Percentiles rank a stretch among this genome's conserved stretches.
phyloP scores from a whole-genome alignment of 208 protist species.

The Novymonas esmeraldas region DNA sequence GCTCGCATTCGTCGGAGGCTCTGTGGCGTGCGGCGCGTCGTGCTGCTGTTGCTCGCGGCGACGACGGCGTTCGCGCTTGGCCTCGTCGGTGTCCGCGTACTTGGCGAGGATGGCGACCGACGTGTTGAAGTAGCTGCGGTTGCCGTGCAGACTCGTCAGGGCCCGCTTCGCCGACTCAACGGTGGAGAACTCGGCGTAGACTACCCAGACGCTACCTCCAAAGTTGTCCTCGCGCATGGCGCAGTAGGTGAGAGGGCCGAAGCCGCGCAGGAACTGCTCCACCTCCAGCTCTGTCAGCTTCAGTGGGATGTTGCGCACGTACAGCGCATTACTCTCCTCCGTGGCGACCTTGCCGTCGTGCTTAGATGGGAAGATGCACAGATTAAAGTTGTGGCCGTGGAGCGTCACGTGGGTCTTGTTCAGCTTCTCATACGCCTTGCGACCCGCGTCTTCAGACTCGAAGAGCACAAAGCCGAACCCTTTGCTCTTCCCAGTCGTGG shows the following conservation, averaged over 20 bases:
- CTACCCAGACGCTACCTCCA: conserved; percentile 80
- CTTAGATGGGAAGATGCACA: conserved; percentile 88
- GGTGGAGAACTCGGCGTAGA: conserved; percentile 83
- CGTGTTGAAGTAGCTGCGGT: conserved; percentile 61
- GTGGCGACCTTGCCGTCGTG: conserved; percentile 74
- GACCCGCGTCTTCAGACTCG: conserved; percentile 82
- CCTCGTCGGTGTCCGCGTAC: conserved; percentile 81
- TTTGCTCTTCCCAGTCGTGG: conserved; percentile 90
- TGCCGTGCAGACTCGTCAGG: conserved; percentile 73
- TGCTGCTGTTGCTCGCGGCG: conserved; percentile 54
- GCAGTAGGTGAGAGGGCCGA: conserved; percentile 82
- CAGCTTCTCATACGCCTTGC: conserved; percentile 71
- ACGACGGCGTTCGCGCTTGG: conserved; percentile 76
- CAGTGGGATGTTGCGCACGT: conserved; percentile 84
- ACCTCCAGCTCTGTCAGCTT: conserved; percentile 59
- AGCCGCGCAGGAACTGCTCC: conserved; percentile 67
- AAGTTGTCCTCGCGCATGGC: conserved; percentile 90
- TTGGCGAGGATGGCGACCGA: conserved; percentile 78
- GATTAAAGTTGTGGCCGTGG: conserved; percentile 68
- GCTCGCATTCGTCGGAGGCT: not conserved
- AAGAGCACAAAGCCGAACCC: conserved; percentile 98
- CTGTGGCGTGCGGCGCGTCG: not conserved
- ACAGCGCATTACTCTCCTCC: conserved; percentile 63
- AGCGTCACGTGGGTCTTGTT: conserved; percentile 68
- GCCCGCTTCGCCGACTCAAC: conserved; percentile 64